Evolutionary conservation across 805 yeast genomes (phyloP), one percentile per base, ranked within the genome.

Genomic region (Barnettozyma vustinii): DNA sequence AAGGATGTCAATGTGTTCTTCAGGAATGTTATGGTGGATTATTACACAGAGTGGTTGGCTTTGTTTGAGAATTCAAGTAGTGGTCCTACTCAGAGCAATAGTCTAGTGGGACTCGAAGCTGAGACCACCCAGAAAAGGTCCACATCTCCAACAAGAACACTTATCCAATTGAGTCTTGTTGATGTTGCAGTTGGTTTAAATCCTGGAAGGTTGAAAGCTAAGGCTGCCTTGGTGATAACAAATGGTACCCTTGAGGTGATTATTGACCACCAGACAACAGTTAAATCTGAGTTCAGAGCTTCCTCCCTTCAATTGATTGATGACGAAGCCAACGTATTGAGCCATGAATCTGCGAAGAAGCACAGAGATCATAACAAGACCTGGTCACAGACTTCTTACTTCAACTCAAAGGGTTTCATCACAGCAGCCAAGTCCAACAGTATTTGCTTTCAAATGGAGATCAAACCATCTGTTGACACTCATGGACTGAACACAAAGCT

Each of bases 151-250:
- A 46, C 55, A 1, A 51, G 43, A 15, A 7, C 49, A 18, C 52
- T 55, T 9, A 12, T 59, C 23, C 56, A 57, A 30, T 20, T 66
- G 16, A 65, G 59, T 43, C 47, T 67, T 13, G 60, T 74, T 12
- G 85, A 85, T 50, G 76, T 84, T 50, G 70, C 79, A 0, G 51
- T 88, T 32, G 86, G 86, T 0, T 59, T 88, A 23, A 75, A 71
- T 25, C 96, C 97, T 0, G 78, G 79, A 9, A 65, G 83, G 47
- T 60, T 88, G 16, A 56, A 58, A 0, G 73, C 84, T n/a, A 80
- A 81, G 51, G 74, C 81, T 0, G 63, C 72, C 6, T 45, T 87
- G 6, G 66, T 77, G 1, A 50, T 85, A 0, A 70, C 74, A 12
- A 75, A 75, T 47, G 90, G 87, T 5, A 77, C 67, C 40, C 65